Base-by-base conservation (phyloP, 345 rosid species). In the Aquilaria yunnanensis region DNA sequence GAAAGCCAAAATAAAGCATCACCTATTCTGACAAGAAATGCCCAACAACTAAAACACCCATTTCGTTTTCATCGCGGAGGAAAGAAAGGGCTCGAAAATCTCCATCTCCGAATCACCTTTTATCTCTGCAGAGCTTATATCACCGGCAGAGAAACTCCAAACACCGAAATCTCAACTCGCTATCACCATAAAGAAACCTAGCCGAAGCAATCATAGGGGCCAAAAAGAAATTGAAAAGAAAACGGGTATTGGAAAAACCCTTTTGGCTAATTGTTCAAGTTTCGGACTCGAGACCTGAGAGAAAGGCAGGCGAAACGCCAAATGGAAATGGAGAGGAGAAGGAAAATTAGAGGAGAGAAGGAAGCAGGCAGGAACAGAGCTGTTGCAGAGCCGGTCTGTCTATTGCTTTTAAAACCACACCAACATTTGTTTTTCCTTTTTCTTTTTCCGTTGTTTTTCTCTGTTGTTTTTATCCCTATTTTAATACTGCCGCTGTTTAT, bases 351-450 rank as follows among this genome's bases (percentile, higher is more conserved):
- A 60, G 56, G 53, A 45, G 54, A 51, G 47, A 3, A 66, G 71
- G 37, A 54, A 64, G 73, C 63, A 74, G 77, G 77, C 77, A 64
- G 54, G 23, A 37, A 52, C 12, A 23, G 12, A 67, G 78, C 70
- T 57, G 68, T 56, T 68, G 68, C 87, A 82, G 90, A 83, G 88
- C 72, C 67, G 72, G 92, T 86, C 86, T 76, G 78, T 70, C 65
- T 70, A 56, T 70, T 43, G 62, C 59, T 30, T 60, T 68, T 37
- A 55, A 68, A 54, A 53, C 53, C 51, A 23, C 51, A 33, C 51
- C 2, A 7, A 5, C 4, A 47, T 16, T 50, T 57, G 2, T 59
- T 14, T 14, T 5, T 59, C 64, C 52, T n/a, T 53, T 9, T 9
- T 2, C 10, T 8, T 49, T 47, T 48, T n/a, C 37, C n/a, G 37